These are phyloP conservation scores for Rhodotorula sp. DNA, from an alignment of 1,284 basidiomycete species.

Conservation along the genomic window DNA sequence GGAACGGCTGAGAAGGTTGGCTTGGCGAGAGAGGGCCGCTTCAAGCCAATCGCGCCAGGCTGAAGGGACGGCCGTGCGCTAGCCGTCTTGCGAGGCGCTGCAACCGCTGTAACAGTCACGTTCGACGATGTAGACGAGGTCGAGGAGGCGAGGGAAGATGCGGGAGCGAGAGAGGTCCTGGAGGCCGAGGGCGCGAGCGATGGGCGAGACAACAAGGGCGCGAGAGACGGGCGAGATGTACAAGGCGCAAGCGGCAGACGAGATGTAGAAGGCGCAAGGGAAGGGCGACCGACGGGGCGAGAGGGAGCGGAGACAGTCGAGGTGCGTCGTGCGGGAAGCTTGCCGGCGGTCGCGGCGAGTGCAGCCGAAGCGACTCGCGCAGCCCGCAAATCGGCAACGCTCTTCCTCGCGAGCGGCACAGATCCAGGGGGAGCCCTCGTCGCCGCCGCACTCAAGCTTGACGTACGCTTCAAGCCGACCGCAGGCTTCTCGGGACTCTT, in stretches of 20 bases:
- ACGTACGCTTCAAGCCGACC: not conserved
- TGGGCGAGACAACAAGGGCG: not conserved
- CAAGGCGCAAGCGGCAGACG: not conserved
- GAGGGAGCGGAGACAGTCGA: not conserved
- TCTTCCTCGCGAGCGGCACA: not conserved
- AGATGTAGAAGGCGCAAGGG: not conserved
- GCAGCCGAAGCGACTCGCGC: not conserved
- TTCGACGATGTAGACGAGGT: not conserved
- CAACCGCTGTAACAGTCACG: too few species aligned
- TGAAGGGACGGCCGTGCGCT: too few species aligned
- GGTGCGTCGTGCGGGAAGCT: too few species aligned
- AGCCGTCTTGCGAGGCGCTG: too few species aligned
- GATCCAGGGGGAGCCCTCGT: not conserved
- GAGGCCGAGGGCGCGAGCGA: not conserved
- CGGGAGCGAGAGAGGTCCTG: slow-evolving; percentile 5
- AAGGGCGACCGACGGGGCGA: not conserved
- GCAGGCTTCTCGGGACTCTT: not conserved
- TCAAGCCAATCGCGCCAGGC: too few species aligned
- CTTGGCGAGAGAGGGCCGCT: too few species aligned
- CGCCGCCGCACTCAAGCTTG: not conserved
- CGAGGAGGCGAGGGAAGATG: not conserved
- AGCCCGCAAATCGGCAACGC: not conserved
- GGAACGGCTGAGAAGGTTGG: too few species aligned
- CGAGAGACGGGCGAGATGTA: too few species aligned
- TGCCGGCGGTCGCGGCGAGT: not conserved